These are phyloP conservation scores for Helminthosporium solani DNA, from an alignment of 2,329 filamentous ascomycete species.

Conservation along the genomic window DNA sequence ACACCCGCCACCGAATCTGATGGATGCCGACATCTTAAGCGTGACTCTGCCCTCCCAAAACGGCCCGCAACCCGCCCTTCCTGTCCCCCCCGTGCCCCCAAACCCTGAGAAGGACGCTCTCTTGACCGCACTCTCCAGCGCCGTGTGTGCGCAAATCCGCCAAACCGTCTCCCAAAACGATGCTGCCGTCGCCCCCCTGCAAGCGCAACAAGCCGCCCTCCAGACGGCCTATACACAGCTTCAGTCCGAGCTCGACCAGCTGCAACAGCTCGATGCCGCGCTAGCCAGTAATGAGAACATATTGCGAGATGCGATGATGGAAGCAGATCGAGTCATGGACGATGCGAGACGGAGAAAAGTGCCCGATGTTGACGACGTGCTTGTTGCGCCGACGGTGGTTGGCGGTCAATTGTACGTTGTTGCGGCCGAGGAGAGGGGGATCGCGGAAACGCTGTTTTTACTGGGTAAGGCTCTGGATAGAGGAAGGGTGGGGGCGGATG, in stretches of 20 bases:
- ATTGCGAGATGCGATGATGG: conserved; percentile 71
- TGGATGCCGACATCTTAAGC: conserved; percentile 62
- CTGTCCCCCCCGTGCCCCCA: conserved; percentile 83
- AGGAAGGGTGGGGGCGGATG: conserved; percentile 68
- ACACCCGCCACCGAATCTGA: conserved; percentile 51
- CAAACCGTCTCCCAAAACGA: conserved; percentile 70
- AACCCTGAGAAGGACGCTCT: conserved; percentile 95
- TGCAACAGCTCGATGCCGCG: conserved; percentile 69
- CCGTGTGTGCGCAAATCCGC: conserved; percentile 68
- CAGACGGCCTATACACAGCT: conserved; percentile 67
- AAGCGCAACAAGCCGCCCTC: conserved; percentile 78
- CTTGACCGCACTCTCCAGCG: conserved; percentile 70
- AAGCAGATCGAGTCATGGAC: conserved; percentile 76
- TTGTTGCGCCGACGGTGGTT: conserved; percentile 92
- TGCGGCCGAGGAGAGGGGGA: conserved; percentile 82
- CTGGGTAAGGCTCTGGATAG: conserved; percentile 72
- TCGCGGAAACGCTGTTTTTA: conserved; percentile 84
- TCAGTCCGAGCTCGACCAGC: conserved; percentile 69
- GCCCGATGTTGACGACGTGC: conserved; percentile 82
- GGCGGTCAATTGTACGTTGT: conserved; percentile 88
- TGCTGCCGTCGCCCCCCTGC: conserved; percentile 71
- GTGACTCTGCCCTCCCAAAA: conserved; percentile 55
- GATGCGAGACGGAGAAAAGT: conserved; percentile 67
- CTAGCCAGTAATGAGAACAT: conserved; percentile 77
- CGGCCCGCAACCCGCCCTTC: conserved; percentile 52